These are phyloP conservation scores for Gracilaria domingensis DNA, from an alignment of 23 red algal species.

Conservation along the genomic window DNA sequence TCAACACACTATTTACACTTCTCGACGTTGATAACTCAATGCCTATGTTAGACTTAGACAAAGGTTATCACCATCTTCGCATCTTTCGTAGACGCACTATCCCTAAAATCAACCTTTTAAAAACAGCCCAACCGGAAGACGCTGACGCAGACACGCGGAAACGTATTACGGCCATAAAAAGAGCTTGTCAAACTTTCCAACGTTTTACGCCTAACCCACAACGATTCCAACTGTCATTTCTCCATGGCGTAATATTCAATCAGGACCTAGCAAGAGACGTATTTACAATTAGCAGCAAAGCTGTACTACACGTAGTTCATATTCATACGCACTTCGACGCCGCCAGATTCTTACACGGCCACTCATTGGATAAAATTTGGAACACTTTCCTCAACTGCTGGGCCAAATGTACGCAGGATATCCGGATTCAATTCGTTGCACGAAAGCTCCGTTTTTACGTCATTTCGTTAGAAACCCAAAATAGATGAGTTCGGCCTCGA, in stretches of 20 bases:
- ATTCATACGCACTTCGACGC: slow-evolving; percentile 25
- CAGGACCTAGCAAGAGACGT: slow-evolving; percentile 6
- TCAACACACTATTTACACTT: too few relatives aligned
- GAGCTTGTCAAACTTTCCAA: not conserved
- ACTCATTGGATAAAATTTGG: slow-evolving; percentile 23
- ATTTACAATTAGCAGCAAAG: slow-evolving; percentile 12
- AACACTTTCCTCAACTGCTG: slow-evolving; percentile 57
- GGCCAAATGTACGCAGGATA: slow-evolving; percentile 24
- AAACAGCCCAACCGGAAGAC: slow-evolving; percentile 14
- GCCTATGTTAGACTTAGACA: too few relatives aligned
- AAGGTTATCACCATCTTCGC: too few relatives aligned
- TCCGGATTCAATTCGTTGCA: slow-evolving; percentile 17
- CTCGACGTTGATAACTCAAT: too few relatives aligned
- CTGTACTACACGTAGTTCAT: slow-evolving; percentile 54
- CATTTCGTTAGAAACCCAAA: not conserved
- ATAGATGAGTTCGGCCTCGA: slow-evolving; percentile 11
- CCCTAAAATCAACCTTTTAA: slow-evolving; percentile 21
- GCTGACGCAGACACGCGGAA: not conserved
- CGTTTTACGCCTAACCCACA: slow-evolving; percentile 17
- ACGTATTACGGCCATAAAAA: not conserved
- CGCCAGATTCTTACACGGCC: slow-evolving; percentile 7
- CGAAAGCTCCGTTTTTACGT: slow-evolving; percentile 12
- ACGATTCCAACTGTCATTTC: slow-evolving; percentile 26
- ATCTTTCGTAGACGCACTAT: too few relatives aligned
- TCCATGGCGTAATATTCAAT: slow-evolving; percentile 38